Percentiles rank a stretch among this genome's conserved stretches.
phyloP scores from a whole-genome alignment of 2,329 filamentous ascomycete genomes.

The Emergomyces pasteurianus region DNA sequence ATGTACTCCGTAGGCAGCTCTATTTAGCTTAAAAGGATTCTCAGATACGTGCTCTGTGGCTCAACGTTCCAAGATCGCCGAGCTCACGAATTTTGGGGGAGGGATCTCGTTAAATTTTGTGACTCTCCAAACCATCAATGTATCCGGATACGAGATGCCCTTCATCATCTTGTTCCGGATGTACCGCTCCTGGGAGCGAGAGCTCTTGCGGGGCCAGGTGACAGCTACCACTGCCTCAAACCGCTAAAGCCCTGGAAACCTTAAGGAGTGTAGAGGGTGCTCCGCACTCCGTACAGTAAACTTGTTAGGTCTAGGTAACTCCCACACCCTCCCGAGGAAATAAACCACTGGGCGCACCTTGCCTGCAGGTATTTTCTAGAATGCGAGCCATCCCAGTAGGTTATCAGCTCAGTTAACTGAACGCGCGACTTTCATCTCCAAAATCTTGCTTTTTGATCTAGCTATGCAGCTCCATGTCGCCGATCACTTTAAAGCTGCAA shows the following conservation, averaged over 20 bases:
- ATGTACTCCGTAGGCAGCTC: not conserved
- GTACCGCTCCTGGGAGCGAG: not conserved
- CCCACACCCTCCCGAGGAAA: not conserved
- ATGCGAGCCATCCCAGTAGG: not conserved
- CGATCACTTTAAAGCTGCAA: conserved; percentile 3
- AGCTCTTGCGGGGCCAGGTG: not conserved
- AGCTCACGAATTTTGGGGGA: not conserved
- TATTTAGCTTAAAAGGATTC: not conserved
- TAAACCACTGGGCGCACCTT: not conserved
- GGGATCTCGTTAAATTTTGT: not conserved
- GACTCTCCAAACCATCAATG: not conserved
- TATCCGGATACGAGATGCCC: not conserved
- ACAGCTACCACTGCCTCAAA: not conserved
- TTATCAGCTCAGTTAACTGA: not conserved
- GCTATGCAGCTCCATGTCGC: conserved; percentile 2
- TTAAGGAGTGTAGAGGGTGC: not conserved
- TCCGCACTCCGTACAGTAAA: not conserved
- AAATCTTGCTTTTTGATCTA: not conserved
- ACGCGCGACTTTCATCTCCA: not conserved
- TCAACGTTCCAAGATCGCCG: not conserved
- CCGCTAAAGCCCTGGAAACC: not conserved
- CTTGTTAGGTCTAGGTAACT: too few species aligned
- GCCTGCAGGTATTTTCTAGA: not conserved
- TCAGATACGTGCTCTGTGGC: not conserved
- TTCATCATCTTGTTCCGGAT: not conserved